These are phyloP conservation scores for Grosmannia clavigera DNA, from an alignment of 2,329 filamentous ascomycete genomes.

Conservation along the genomic window DNA sequence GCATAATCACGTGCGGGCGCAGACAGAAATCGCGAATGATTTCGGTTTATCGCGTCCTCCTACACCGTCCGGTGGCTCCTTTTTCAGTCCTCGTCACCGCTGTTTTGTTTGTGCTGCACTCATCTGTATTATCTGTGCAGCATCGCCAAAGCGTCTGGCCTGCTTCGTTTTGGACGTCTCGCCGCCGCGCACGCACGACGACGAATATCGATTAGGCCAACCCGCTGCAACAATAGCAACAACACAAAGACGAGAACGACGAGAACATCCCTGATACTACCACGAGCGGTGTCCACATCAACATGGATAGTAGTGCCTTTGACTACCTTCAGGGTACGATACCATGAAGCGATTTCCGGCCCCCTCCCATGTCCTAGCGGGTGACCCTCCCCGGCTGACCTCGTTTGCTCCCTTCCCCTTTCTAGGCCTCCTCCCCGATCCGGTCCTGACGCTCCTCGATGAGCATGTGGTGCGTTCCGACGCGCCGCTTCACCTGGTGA, in stretches of 20 bases:
- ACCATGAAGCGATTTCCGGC: background rate
- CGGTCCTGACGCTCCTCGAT: constrained; percentile 33
- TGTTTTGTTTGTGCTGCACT: background rate
- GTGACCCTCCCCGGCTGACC: background rate
- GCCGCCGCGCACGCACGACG: background rate
- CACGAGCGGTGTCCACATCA: background rate
- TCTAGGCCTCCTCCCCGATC: constrained; percentile 22
- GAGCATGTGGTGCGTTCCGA: constrained; percentile 34
- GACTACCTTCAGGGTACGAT: background rate
- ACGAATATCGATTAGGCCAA: background rate
- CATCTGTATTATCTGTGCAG: background rate
- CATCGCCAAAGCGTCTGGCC: background rate
- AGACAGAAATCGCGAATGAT: background rate
- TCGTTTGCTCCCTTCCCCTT: background rate
- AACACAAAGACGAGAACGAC: background rate
- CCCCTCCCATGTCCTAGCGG: background rate
- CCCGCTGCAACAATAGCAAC: background rate
- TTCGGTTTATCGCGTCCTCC: background rate
- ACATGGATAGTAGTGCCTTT: background rate
- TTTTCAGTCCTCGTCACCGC: background rate
- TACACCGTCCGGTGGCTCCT: background rate
- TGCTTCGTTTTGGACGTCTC: background rate
- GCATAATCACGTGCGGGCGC: background rate
- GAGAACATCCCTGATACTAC: background rate
- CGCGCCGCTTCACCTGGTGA: constrained; percentile 30